These are phyloP conservation scores for Yamadazyma taylorii DNA, from an alignment of 1,139 yeast genomes.

Conservation along the genomic window DNA sequence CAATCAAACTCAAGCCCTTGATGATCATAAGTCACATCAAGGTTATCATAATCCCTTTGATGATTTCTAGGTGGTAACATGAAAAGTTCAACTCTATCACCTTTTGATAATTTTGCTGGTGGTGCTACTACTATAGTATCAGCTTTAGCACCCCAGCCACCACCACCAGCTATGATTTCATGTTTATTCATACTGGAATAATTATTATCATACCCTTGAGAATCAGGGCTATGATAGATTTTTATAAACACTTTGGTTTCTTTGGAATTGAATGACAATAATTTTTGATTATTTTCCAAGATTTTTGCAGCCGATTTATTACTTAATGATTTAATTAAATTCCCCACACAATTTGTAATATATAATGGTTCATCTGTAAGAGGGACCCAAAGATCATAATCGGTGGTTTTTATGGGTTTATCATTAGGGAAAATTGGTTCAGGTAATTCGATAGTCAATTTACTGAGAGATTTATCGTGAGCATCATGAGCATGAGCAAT, in stretches of 20 bases:
- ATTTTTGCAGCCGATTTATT: slow-evolving; percentile 50
- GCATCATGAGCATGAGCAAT: not conserved
- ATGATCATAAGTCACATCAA: slow-evolving; percentile 8
- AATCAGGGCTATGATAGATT: slow-evolving; percentile 15
- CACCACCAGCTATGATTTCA: slow-evolving; percentile 65
- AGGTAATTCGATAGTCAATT: slow-evolving; percentile 28
- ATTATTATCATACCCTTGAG: not conserved
- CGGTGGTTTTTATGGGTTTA: slow-evolving; percentile 1
- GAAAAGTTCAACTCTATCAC: slow-evolving; percentile 49
- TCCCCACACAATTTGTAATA: slow-evolving; percentile 49
- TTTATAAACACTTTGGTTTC: slow-evolving; percentile 50
- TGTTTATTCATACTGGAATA: slow-evolving; percentile 22
- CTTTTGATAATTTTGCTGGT: slow-evolving; percentile 44
- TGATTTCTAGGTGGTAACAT: slow-evolving; percentile 45
- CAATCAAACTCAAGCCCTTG: slow-evolving; percentile 28
- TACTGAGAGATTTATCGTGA: slow-evolving; percentile 26
- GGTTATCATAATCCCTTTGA: slow-evolving; percentile 9
- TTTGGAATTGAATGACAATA: slow-evolving; percentile 46
- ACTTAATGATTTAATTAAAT: slow-evolving; percentile 51
- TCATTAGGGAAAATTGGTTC: slow-evolving; percentile 9
- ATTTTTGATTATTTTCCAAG: slow-evolving; percentile 42
- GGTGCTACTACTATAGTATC: slow-evolving; percentile 60
- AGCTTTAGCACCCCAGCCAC: slow-evolving; percentile 66
- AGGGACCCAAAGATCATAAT: slow-evolving; percentile 37
- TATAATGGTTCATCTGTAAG: slow-evolving; percentile 24